Evolutionary conservation across 2,329 filamentous ascomycete species (phyloP), one percentile per base, ranked within the genome.

Genomic region (Ceratocystis alfenasii): DNA sequence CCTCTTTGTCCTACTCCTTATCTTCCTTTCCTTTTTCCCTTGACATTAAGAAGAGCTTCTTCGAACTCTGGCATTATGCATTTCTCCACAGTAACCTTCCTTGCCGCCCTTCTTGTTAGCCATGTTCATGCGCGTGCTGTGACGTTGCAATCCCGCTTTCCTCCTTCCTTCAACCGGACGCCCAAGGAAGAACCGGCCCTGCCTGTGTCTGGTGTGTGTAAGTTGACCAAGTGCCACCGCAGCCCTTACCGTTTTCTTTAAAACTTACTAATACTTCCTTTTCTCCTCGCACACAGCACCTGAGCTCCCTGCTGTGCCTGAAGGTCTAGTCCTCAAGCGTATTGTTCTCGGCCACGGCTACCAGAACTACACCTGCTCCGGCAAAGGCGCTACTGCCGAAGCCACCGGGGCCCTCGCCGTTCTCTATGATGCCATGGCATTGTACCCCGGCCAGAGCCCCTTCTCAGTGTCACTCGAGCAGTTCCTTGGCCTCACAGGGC

Each of bases 301-400:
- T 28, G 76, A 83, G 63, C 79, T 84, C 33, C 73, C 77, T n/a
- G 67, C 73, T 3, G 77, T 77, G 1, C 69, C 78, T 2, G 68
- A 74, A 8, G 71, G 71, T 68, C 70, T 76, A 55, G 72, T 72
- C 4, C 75, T 85, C 46, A 79, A 81, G 72, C 75, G 80, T 75
- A 81, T 88, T 68, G 79, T 78, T 66, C 75, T 88, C 53, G 85
- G 85, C 70, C 80, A 85, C 70, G 85, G 85, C 66, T 81, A 85
- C 70, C 85, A 88, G 71, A 88, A 88, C 79, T 88, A 88, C 45
- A 66, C 64, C 28, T 66, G 63, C 53, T 45, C 53, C 30, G 15
- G 36, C 12, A n/a, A 22, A 15, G 50, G 33, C 61, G 48, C 57
- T 20, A 30, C 65, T 25, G 45, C 66, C 44, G 62, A 44, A 25